Evolutionary conservation across 176 grass and related monocot genomes (phyloP), one percentile per base, ranked within the genome.

Genomic region (Cenchrus fungigraminus): DNA sequence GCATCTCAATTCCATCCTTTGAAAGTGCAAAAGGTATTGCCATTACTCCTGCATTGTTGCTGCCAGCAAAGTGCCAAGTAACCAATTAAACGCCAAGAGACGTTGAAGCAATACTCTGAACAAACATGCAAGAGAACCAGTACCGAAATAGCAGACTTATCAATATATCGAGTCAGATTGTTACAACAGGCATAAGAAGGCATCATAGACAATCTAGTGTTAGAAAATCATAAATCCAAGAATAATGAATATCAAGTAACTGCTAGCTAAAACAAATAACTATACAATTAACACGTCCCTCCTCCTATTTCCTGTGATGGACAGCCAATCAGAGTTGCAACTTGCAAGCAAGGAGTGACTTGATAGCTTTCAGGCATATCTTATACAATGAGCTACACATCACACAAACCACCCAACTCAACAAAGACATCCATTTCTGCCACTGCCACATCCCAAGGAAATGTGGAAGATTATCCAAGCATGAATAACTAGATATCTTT

Each of bases 41-140:
- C 97, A 98, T 95, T 4, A 96, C 89, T 34, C 97, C 93, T 44
- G 97, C 97, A 44, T 98, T 98, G 78, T 98, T 98, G 71, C 93
- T 98, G 90, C 68, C 72, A 82, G 60, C 49, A 73, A 83, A 81
- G 20, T 9, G 40, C 20, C 1, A 83, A 49, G 15, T 7, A 44
- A 82, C 47, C 20, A 56, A 34, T 13, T 10, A 68, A 59, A 61
- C 4, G 6, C 4, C 1, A 80, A 74, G 43, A 78, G 29, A 10
- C 71, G 29, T 31, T 62, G 42, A 79, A 87, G 42, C 46, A 43
- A 72, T 55, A 51, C 2, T 40, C n/a, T 51, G 5, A 84, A 32
- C 15, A 70, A 67, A 12, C 6, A 2, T 17, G 2, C 16, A 71
- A 65, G 50, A 44, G 1, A 74, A 51, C 7, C 45, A 58, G 47